Percentiles rank a stretch among this genome's conserved stretches.
phyloP scores from a whole-genome alignment of 495 filamentous ascomycete genomes.

The Chaetomium fimeti region DNA sequence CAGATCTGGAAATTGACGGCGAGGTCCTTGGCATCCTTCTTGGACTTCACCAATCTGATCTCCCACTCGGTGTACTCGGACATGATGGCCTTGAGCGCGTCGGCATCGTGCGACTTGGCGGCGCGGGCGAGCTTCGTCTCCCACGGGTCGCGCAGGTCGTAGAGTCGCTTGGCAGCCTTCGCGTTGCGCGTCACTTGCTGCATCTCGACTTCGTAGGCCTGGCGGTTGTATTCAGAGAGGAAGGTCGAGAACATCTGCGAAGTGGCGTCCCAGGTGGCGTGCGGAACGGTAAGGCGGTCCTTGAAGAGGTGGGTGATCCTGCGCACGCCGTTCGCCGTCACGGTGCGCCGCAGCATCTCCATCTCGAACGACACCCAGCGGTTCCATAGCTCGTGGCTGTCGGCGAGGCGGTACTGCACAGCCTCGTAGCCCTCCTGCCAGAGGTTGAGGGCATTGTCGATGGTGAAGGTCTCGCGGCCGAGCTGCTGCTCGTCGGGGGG shows the following conservation, averaged over 20 bases:
- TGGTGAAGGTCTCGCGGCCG: slow-evolving; percentile 75
- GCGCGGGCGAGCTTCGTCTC: slow-evolving; percentile 68
- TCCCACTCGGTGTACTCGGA: slow-evolving; percentile 85
- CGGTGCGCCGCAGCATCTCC: slow-evolving; percentile 54
- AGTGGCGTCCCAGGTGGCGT: slow-evolving; percentile 81
- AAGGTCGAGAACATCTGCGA: slow-evolving; percentile 80
- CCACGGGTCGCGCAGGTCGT: slow-evolving; percentile 64
- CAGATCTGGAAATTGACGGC: slow-evolving; percentile 57
- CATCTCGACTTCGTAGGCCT: slow-evolving; percentile 79
- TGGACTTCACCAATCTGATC: slow-evolving; percentile 52
- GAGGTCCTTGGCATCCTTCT: slow-evolving; percentile 45
- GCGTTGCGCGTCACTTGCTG: slow-evolving; percentile 62
- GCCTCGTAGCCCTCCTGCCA: slow-evolving; percentile 77
- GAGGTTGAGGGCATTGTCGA: slow-evolving; percentile 70
- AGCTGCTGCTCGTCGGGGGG: slow-evolving; percentile 71
- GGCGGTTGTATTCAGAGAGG: slow-evolving; percentile 70
- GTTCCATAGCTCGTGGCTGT: slow-evolving; percentile 89
- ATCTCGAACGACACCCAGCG: slow-evolving; percentile 65
- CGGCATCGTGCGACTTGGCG: slow-evolving; percentile 55
- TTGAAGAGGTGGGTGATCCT: slow-evolving; percentile 68
- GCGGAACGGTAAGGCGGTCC: slow-evolving; percentile 72
- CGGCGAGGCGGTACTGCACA: slow-evolving; percentile 75
- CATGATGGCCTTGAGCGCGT: slow-evolving; percentile 58
- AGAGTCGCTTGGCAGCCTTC: slow-evolving; percentile 67
- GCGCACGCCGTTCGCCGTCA: slow-evolving; percentile 58